Base-by-base conservation (phyloP, 495 filamentous ascomycete genomes). In the Daldinia vernicosa region DNA sequence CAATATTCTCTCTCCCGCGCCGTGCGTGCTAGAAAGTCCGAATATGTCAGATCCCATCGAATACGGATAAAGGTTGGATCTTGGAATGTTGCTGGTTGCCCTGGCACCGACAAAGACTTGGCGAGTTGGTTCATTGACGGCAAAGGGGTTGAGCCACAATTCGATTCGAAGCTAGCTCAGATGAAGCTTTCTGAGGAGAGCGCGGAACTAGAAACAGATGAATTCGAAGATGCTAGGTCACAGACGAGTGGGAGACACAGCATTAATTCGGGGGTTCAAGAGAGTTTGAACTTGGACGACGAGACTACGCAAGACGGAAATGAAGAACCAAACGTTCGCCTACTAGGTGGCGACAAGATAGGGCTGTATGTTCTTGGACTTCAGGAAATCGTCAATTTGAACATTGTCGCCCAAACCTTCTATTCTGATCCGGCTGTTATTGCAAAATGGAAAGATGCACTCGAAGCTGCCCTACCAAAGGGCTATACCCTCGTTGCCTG, bases 21-120 rank as follows among this genome's bases (percentile, higher is more conserved):
- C 2, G 82, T 98, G 17, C 86, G 88, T 75, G 89, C 90, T 11
- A 84, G 95, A 45, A 88, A 89, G 66, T 79, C 87, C 39, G 94
- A 98, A 73, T 99, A 93, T 75, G 90, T 89, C 8, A 86, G 85
- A 12, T 85, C 89, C 32, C 85, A 85, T 60, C 85, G 86, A 30
- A 86, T 97, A 60, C 88, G 87, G 62, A 86, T 98, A 71, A 98
- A 97, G 74, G 83, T 98, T 24, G 95, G 94, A 5, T 90, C 91
- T 1, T 99, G 96, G 96, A 99, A 99, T 79, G 93, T 98, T 28
- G 96, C 93, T 7, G 89, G 91, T 1, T 86, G 90, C 63, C 85
- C 89, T 40, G 92, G 90, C 33, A 94, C 93, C 1, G 94, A 97
- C 77, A 90, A 91, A 67, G 94, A 97, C 77, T 81, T 98, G 7